These are phyloP conservation scores for Phytophthora fragariae DNA, from an alignment of 352 stramenopile genomes.

Conservation along the genomic window DNA sequence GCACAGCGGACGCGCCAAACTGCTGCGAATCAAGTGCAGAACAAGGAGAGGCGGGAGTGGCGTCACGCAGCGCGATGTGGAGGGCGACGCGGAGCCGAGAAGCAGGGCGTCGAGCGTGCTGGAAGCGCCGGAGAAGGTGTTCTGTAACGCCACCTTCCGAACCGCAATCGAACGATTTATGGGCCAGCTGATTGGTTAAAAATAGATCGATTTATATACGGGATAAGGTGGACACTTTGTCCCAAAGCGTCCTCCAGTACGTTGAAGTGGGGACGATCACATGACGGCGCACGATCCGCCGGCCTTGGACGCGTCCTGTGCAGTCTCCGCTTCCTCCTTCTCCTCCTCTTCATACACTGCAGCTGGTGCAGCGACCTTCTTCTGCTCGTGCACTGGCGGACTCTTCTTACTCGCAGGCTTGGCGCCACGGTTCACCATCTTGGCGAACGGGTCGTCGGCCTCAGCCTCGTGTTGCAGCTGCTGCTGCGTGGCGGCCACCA, in stretches of 20 bases:
- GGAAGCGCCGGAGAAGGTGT: conserved; percentile 17
- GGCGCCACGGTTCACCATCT: conserved; percentile 25
- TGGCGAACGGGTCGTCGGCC: conserved; percentile 38
- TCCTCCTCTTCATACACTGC: conserved; percentile 11
- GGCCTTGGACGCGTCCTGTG: conserved; percentile 8
- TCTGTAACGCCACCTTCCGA: conserved; percentile 28
- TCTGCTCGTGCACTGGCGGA: conserved; percentile 3
- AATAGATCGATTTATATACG: conserved; percentile 21
- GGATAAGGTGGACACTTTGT: neutral
- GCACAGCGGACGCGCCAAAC: neutral
- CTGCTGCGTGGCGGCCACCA: conserved; percentile 59
- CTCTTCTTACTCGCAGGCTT: conserved; percentile 4
- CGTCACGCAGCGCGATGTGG: neutral
- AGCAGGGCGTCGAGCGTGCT: conserved; percentile 4
- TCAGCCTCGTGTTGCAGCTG: conserved; percentile 47
- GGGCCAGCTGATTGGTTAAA: conserved; percentile 34
- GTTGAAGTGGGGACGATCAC: conserved; percentile 29
- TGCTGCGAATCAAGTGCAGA: conserved; percentile 1
- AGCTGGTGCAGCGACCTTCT: conserved; percentile 1
- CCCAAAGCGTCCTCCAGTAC: conserved; percentile 15
- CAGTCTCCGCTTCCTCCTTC: conserved; percentile 2
- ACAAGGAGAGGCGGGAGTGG: neutral
- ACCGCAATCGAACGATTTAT: conserved; percentile 36
- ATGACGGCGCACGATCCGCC: conserved; percentile 34
- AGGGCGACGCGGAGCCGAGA: conserved; percentile 3